Evolutionary conservation across 2,329 filamentous ascomycete species (phyloP).

Genomic region (Calonectria montana): DNA sequence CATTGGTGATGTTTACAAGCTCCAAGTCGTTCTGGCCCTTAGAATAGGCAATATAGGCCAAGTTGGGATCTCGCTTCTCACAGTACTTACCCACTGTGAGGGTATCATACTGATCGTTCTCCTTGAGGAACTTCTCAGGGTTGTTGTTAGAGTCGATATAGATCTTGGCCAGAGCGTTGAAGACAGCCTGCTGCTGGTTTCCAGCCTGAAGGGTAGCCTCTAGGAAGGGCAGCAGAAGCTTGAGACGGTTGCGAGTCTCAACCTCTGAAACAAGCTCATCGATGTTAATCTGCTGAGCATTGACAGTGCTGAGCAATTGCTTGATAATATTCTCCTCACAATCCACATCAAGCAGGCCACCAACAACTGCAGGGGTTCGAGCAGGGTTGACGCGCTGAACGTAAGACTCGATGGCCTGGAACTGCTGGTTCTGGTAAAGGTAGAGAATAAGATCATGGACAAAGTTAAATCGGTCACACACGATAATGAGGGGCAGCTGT

Average conservation of each 20-base stretch:
- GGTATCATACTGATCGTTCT: conserved; percentile 97
- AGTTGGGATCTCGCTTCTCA: conserved; percentile 96
- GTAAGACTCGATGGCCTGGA: conserved; percentile 98
- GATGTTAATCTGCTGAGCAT: conserved; percentile 87
- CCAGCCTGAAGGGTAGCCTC: conserved; percentile 90
- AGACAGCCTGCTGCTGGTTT: conserved; percentile 96
- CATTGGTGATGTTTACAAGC: conserved; percentile 97
- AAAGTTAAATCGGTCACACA: conserved; percentile 99
- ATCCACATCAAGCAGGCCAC: conserved; percentile 93
- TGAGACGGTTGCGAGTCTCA: conserved; percentile 94
- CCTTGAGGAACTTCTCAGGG: conserved; percentile 95
- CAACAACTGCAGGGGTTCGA: conserved; percentile 91
- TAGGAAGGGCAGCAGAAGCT: conserved; percentile 94
- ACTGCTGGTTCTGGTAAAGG: conserved; percentile 98
- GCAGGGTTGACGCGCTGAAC: conserved; percentile 96
- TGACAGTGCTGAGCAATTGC: conserved; percentile 85
- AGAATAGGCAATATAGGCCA: conserved; percentile 93
- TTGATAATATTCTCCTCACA: conserved; percentile 98
- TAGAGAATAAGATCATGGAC: conserved; percentile 96
- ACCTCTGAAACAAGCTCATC: conserved; percentile 95
- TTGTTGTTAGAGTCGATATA: conserved; percentile 99
- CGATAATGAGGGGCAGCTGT: conserved; percentile 95
- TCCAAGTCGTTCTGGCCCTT: conserved; percentile 99
- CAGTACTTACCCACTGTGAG: conserved; percentile 96
- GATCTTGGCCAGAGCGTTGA: conserved; percentile 97